Evolutionary conservation across 352 stramenopile species (phyloP).

Genomic region (Pythium folliculosum): DNA sequence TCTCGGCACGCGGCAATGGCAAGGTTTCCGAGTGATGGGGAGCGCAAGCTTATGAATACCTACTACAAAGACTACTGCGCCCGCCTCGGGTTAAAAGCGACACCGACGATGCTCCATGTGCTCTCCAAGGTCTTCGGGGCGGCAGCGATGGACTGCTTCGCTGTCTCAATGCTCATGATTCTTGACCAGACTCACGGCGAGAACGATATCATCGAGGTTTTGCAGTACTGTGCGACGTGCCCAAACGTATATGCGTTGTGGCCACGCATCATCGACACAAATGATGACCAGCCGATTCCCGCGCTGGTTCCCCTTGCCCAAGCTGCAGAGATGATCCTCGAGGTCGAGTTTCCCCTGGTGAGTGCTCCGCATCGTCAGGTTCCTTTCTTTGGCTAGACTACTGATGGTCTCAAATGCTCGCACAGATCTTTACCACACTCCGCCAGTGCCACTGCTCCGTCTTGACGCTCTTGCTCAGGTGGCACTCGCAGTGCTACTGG

Average conservation of each 20-base stretch:
- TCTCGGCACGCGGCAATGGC: not conserved
- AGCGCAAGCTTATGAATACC: constrained; percentile 62
- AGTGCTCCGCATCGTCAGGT: not conserved
- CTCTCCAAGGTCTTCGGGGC: constrained; percentile 56
- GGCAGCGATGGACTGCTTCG: constrained; percentile 48
- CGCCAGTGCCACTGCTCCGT: constrained; percentile 52
- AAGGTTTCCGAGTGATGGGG: constrained; percentile 27
- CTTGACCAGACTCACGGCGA: constrained; percentile 38
- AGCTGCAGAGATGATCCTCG: constrained; percentile 50
- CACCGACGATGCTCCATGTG: constrained; percentile 49
- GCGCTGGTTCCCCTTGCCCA: constrained; percentile 34
- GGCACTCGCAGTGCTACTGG: constrained; percentile 65
- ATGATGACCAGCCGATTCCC: not conserved
- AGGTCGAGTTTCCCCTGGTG: constrained; percentile 56
- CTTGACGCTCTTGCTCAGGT: constrained; percentile 44
- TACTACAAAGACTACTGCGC: constrained; percentile 66
- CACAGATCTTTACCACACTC: constrained; percentile 46
- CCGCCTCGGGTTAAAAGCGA: constrained; percentile 38
- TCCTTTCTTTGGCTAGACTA: not conserved
- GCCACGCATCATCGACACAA: constrained; percentile 18
- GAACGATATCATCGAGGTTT: constrained; percentile 38
- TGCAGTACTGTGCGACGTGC: constrained; percentile 34
- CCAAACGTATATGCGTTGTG: constrained; percentile 40
- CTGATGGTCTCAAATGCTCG: not conserved
- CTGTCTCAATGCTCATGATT: constrained; percentile 58